phyloP scores from a whole-genome alignment of 495 filamentous ascomycete species.

The Pyrenopolyporus hunteri region DNA sequence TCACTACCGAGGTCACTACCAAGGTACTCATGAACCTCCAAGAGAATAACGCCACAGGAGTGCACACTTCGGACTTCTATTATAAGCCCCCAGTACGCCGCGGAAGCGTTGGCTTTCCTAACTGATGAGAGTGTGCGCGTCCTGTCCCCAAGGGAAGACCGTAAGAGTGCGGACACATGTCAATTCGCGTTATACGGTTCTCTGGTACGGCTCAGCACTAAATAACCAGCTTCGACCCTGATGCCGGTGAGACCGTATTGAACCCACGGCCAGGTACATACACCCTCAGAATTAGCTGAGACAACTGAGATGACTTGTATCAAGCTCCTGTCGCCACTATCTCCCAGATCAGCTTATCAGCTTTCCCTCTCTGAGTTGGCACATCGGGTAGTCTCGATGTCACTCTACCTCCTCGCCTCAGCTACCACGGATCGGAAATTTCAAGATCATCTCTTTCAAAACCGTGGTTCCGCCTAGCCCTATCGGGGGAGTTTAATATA shows the following conservation, averaged over 20 bases:
- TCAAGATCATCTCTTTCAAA: neutral
- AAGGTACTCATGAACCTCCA: conserved; percentile 11
- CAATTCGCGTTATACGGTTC: conserved; percentile 21
- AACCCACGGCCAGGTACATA: neutral
- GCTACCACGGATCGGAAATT: neutral
- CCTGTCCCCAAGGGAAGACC: conserved; percentile 1
- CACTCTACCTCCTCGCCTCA: neutral
- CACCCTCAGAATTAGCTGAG: neutral
- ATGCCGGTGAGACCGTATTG: conserved; percentile 9
- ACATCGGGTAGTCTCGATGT: conserved; percentile 6
- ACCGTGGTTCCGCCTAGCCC: neutral
- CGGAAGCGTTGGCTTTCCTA: neutral
- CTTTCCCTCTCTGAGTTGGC: conserved; percentile 7
- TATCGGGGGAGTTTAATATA: neutral
- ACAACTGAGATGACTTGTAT: conserved; percentile 7
- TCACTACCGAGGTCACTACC: no score
- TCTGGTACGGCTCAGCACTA: conserved; percentile 16
- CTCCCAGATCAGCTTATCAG: conserved; percentile 10
- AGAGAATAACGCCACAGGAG: conserved; percentile 18
- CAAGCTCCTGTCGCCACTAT: conserved; percentile 4
- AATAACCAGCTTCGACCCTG: conserved; percentile 11
- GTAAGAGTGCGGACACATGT: conserved; percentile 26
- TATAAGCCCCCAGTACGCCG: conserved; percentile 11
- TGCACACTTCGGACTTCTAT: neutral
- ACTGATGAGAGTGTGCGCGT: neutral